A percentile compares a stretch with the other conserved stretches of the same genome.
Evolutionary conservation across 805 yeast genomes (phyloP).

Genomic region (Candida rishiriensis): DNA sequence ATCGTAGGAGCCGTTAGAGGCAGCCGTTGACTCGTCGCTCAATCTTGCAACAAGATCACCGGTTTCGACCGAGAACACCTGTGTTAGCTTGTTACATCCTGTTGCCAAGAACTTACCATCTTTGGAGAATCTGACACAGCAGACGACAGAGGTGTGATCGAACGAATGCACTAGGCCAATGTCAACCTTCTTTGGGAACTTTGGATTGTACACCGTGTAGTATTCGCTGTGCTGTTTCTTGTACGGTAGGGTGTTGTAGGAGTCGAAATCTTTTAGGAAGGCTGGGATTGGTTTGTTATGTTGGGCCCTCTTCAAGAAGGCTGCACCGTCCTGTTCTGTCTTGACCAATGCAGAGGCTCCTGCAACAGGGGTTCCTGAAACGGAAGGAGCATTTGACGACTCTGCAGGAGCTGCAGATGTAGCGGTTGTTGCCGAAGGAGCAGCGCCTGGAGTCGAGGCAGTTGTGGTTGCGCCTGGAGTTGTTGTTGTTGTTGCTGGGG

Average conservation of each 20-base stretch:
- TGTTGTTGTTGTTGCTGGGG: constrained; percentile 4
- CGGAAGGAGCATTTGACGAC: constrained; percentile 11
- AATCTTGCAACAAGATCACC: constrained; percentile 86
- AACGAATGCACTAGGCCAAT: constrained; percentile 85
- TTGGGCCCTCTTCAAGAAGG: constrained; percentile 37
- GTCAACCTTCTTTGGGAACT: constrained; percentile 69
- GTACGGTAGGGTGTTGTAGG: constrained; percentile 67
- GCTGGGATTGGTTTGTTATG: constrained; percentile 78
- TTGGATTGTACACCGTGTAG: constrained; percentile 87
- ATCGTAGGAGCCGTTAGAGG: constrained; percentile 43
- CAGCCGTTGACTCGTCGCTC: constrained; percentile 66
- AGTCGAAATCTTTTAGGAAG: constrained; percentile 75
- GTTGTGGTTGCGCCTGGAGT: constrained; percentile 11
- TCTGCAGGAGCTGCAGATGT: background rate
- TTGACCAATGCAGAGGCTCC: constrained; percentile 12
- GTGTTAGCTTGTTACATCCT: constrained; percentile 94
- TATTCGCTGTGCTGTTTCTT: constrained; percentile 83
- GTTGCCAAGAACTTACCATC: constrained; percentile 94
- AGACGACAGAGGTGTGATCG: constrained; percentile 91
- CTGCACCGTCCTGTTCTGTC: constrained; percentile 31
- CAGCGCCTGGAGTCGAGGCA: constrained; percentile 1
- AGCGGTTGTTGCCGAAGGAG: constrained; percentile 1
- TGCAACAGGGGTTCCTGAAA: constrained; percentile 25
- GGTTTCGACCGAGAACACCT: constrained; percentile 86
- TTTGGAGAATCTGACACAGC: constrained; percentile 89